phyloP scores from a whole-genome alignment of 2,329 filamentous ascomycete genomes.

The Bipolaris zeicola region DNA sequence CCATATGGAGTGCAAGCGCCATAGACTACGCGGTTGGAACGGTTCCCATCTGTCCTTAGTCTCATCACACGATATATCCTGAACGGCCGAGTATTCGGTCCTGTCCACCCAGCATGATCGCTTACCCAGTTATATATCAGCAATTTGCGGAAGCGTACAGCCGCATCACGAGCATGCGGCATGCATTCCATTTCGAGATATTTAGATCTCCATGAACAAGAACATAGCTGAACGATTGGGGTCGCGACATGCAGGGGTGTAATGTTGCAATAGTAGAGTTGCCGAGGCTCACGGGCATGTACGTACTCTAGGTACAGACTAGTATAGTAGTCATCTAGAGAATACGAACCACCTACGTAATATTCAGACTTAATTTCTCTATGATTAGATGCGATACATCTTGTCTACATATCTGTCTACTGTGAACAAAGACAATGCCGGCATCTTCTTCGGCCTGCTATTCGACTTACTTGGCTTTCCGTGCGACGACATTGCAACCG shows the following conservation, averaged over 20 bases:
- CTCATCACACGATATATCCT: neutral
- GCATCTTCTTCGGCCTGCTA: slow-evolving; percentile 70
- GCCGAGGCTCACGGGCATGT: neutral
- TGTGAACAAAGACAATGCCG: slow-evolving; percentile 78
- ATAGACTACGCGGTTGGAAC: neutral
- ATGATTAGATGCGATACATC: no score
- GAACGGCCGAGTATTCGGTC: neutral
- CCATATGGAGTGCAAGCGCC: slow-evolving; percentile 3
- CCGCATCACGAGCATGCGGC: neutral
- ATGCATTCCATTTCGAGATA: slow-evolving; percentile 1
- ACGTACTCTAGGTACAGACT: neutral
- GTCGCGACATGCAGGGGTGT: slow-evolving; percentile 11
- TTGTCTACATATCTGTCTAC: no score
- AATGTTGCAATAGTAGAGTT: slow-evolving; percentile 18
- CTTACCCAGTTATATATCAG: slow-evolving; percentile 3
- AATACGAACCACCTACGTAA: no score
- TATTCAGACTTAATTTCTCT: no score
- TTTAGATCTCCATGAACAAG: slow-evolving; percentile 3
- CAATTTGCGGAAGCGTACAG: slow-evolving; percentile 8
- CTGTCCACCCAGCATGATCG: neutral
- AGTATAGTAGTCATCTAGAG: no score
- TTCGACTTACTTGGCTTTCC: slow-evolving; percentile 67
- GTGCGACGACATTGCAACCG: slow-evolving; percentile 62
- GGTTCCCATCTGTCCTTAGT: neutral
- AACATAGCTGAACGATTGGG: slow-evolving; percentile 4